These are phyloP conservation scores for Trichosanthes cucumerina DNA, from an alignment of 306 rosid species.

Conservation along the genomic window DNA sequence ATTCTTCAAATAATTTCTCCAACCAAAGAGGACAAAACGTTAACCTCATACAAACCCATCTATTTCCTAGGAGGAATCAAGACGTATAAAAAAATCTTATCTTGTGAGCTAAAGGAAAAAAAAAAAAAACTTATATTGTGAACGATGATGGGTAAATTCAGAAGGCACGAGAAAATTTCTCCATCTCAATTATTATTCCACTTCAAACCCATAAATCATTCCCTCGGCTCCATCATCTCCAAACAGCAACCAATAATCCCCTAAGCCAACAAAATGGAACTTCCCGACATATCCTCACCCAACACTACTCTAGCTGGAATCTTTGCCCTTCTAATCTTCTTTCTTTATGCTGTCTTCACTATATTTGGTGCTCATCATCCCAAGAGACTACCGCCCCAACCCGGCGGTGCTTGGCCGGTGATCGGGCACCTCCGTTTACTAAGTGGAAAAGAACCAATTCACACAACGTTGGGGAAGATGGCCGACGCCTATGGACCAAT, in stretches of 20 bases:
- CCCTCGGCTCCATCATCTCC: not conserved
- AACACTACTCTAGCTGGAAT: not conserved
- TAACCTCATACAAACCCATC: no score
- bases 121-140: no score
- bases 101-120: no score
- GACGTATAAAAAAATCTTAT: no score
- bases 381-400: not conserved
- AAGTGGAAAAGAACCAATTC: not conserved
- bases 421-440: constrained; percentile 22
- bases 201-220: no score
- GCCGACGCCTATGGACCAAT: not conserved
- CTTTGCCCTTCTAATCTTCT: not conserved
- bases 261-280: not conserved
- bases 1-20: no score
- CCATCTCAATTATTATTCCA: no score
- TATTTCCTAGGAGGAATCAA: no score
- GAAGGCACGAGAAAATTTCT: no score
- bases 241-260: not conserved
- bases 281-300: not conserved
- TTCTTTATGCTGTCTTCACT: not conserved
- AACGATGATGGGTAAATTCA: no score
- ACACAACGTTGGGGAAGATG: not conserved
- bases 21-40: no score
- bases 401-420: constrained; percentile 16
- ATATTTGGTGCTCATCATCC: not conserved